phyloP scores from a whole-genome alignment of 352 stramenopile species.

The Phytophthora aleatoria region DNA sequence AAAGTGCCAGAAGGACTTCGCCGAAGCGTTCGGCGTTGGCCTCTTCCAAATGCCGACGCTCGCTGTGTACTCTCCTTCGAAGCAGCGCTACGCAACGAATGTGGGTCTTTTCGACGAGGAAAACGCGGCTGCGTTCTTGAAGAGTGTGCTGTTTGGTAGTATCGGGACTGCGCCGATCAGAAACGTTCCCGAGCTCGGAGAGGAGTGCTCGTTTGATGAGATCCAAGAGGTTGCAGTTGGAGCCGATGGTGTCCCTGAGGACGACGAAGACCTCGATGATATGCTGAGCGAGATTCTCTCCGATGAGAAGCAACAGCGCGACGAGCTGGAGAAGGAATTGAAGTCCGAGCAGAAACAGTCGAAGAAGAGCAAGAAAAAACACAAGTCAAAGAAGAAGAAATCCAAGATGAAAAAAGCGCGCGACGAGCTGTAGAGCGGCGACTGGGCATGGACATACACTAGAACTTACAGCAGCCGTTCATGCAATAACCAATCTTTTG shows the following conservation, averaged over 20 bases:
- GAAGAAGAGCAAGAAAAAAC: constrained; percentile 54
- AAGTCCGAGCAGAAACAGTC: constrained; percentile 41
- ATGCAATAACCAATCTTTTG: not conserved
- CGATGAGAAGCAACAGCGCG: constrained; percentile 66
- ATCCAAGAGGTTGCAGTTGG: constrained; percentile 37
- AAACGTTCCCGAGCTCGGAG: constrained; percentile 40
- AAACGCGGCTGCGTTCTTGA: constrained; percentile 58
- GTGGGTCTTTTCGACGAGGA: constrained; percentile 71
- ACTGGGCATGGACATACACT: not conserved
- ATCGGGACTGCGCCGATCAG: constrained; percentile 61
- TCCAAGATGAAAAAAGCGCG: constrained; percentile 62
- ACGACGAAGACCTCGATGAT: constrained; percentile 64
- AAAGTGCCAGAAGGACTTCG: constrained; percentile 75
- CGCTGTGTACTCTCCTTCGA: constrained; percentile 75
- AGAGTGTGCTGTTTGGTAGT: constrained; percentile 68
- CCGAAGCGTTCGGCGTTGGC: constrained; percentile 68
- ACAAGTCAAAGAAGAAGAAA: constrained; percentile 60
- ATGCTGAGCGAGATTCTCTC: constrained; percentile 76
- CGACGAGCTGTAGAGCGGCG: constrained; percentile 53
- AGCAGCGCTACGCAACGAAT: constrained; percentile 73
- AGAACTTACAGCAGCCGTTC: not conserved
- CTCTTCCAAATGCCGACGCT: constrained; percentile 80
- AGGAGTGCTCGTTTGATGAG: constrained; percentile 61
- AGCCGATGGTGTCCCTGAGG: constrained; percentile 32
- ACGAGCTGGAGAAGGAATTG: constrained; percentile 56